phyloP scores from a whole-genome alignment of 768 basidiomycete genomes.

The Cyclocybe aegerita region DNA sequence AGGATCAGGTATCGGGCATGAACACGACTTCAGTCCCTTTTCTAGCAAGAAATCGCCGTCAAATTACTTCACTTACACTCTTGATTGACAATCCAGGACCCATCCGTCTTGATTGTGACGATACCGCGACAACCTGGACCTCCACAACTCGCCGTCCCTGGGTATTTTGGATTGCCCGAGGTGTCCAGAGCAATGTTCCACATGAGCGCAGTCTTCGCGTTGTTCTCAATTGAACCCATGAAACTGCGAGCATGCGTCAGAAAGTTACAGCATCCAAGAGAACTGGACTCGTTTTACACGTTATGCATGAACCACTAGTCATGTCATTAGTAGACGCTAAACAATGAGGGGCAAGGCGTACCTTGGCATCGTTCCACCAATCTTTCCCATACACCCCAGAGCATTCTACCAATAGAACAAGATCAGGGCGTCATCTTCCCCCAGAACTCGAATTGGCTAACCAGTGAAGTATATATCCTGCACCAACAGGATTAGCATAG shows the following conservation, averaged over 20 bases:
- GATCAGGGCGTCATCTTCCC: background rate
- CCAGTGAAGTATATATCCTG: constrained; percentile 47
- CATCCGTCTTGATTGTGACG: constrained; percentile 60
- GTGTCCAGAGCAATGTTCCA: constrained; percentile 72
- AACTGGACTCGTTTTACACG: constrained; percentile 37
- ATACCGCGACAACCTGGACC: constrained; percentile 62
- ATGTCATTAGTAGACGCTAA: background rate
- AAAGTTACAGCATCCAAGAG: background rate
- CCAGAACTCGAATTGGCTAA: constrained; percentile 10
- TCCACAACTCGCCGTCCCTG: constrained; percentile 58
- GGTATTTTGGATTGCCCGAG: constrained; percentile 56
- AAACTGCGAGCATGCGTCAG: constrained; percentile 11
- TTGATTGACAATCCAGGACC: constrained; percentile 63
- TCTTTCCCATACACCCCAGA: constrained; percentile 58
- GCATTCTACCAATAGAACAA: constrained; percentile 44
- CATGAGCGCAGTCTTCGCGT: constrained; percentile 51
- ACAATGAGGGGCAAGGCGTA: constrained; percentile 16
- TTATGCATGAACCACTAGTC: constrained; percentile 64
- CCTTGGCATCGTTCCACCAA: constrained; percentile 80
- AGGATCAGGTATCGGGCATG: background rate
- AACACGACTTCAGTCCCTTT: background rate
- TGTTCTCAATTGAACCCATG: constrained; percentile 33
- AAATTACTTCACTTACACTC: constrained; percentile 50
- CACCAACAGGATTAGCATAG: constrained; percentile 2
- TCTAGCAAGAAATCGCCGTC: background rate